A percentile compares a stretch with the other conserved stretches of the same genome.
phyloP scores from a whole-genome alignment of 176 grass and related monocot genomes.

The Canna indica region DNA sequence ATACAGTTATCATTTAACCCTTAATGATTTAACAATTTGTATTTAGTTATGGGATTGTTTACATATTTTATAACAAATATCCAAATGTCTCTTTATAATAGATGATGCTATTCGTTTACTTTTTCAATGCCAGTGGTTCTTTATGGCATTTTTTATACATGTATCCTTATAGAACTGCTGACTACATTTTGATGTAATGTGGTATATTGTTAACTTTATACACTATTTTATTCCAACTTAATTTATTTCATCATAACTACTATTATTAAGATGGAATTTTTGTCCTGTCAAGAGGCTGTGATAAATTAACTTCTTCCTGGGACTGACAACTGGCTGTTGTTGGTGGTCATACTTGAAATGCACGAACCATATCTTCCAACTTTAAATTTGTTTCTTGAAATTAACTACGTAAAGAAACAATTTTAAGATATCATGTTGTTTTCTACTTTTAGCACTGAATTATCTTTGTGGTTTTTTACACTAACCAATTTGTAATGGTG shows the following conservation, averaged over 20 bases:
- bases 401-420: neutral
- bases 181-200: neutral
- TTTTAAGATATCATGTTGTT: neutral
- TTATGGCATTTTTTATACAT: neutral
- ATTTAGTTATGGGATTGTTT: neutral
- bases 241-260: neutral
- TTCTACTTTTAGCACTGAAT: neutral
- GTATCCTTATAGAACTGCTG: neutral
- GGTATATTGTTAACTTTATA: neutral
- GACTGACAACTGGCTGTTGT: no score
- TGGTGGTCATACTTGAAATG: neutral
- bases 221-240: neutral
- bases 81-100: neutral
- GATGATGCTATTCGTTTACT: neutral
- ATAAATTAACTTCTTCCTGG: no score
- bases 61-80: neutral
- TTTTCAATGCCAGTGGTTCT: neutral
- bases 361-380: neutral
- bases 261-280: neutral
- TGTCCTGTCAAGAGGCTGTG: neutral
- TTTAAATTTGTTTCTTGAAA: neutral
- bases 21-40: neutral
- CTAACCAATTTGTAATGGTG: slow-evolving; percentile 36
- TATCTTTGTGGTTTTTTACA: slow-evolving; percentile 10
- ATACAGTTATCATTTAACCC: no score